Conservation (phyloP, 2,329 filamentous ascomycete genomes). For the Penicillium sp. region DNA sequence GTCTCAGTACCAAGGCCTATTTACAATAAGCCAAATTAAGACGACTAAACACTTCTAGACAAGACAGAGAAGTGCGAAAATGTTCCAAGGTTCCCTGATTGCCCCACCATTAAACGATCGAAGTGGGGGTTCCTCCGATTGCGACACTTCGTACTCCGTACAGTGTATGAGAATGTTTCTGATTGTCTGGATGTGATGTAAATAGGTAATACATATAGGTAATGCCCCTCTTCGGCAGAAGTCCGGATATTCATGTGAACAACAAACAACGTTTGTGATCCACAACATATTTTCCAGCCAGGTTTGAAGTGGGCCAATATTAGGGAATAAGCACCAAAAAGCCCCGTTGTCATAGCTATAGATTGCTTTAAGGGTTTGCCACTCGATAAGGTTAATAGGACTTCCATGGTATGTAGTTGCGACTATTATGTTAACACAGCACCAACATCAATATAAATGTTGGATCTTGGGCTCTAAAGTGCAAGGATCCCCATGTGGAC, state of each 20-base stretch:
- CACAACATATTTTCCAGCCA: neutral
- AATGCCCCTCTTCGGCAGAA: neutral
- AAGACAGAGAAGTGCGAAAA: neutral
- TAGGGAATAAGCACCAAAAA: neutral
- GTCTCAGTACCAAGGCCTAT: slow-evolving; percentile 1
- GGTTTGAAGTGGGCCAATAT: neutral
- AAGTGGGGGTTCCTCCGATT: neutral
- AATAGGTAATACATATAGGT: too few species aligned
- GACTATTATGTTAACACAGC: too few species aligned
- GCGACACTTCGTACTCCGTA: neutral
- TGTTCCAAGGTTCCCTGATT: neutral
- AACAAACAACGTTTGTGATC: neutral
- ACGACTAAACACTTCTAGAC: neutral
- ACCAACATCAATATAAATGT: neutral
- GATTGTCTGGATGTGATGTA: neutral
- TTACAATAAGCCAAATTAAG: neutral
- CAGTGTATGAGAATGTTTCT: neutral
- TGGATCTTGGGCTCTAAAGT: neutral
- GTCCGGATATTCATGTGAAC: neutral
- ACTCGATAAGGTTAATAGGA: slow-evolving; percentile 1
- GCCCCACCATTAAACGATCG: slow-evolving; percentile 7
- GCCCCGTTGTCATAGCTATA: neutral
- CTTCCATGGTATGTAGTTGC: slow-evolving; percentile 1
- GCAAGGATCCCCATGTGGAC: slow-evolving; percentile 15
- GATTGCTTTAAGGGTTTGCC: neutral